Conservation (phyloP, 345 rosid species). For the Lenwebbia sp. region DNA sequence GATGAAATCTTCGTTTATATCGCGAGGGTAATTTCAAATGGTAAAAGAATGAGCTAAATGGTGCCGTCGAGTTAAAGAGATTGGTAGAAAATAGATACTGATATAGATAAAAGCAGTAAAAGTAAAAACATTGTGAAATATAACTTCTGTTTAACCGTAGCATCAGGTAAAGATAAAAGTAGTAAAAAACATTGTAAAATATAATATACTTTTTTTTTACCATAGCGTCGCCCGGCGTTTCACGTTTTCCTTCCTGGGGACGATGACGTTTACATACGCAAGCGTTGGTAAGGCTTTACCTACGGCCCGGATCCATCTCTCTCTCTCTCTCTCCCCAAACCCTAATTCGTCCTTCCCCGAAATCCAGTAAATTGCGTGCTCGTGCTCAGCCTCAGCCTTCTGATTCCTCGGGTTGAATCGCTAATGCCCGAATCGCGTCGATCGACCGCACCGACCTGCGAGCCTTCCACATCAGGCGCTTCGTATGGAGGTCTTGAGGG, state of each 20-base stretch:
- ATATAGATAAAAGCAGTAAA: too few relatives aligned
- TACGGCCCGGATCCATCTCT: neutral
- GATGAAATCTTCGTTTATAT: neutral
- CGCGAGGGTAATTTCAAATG: too few relatives aligned
- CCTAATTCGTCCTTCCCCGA: neutral
- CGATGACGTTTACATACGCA: neutral
- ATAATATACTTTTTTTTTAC: neutral
- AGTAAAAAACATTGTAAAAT: neutral
- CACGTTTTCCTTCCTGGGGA: neutral
- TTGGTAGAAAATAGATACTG: neutral
- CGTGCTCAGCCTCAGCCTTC: neutral
- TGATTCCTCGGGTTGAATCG: neutral
- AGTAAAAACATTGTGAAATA: too few relatives aligned
- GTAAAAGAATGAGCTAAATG: too few relatives aligned
- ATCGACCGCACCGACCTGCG: neutral
- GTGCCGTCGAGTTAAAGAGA: neutral
- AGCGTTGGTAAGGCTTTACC: neutral
- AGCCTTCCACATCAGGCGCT: neutral
- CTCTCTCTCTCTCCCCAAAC: neutral
- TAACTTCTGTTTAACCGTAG: neutral
- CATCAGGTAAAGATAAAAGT: too few relatives aligned
- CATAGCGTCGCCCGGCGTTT: neutral
- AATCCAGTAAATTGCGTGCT: neutral
- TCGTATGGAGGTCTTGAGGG: conserved; percentile 40
- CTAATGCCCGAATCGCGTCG: neutral